Conservation (phyloP, 257 asterid species). For the Solanum stenotomum region DNA sequence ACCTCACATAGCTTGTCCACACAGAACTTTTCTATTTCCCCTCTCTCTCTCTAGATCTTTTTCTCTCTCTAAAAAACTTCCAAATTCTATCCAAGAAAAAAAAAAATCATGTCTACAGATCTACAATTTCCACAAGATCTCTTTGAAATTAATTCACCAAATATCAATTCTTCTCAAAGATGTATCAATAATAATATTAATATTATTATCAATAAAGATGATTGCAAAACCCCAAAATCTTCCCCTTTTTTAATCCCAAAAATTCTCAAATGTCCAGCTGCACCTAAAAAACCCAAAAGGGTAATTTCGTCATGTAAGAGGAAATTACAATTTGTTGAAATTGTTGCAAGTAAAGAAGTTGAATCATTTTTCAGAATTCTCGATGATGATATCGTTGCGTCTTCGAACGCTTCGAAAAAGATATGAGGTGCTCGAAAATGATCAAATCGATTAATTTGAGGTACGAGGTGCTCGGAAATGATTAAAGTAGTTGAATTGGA, state of each 20-base stretch:
- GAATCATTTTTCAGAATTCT: slow-evolving; percentile 22
- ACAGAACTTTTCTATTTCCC: slow-evolving; percentile 10
- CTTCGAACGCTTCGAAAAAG: background rate
- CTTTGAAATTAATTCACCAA: background rate
- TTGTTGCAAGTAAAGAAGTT: slow-evolving; percentile 21
- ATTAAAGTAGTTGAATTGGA: background rate
- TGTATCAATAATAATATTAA: background rate
- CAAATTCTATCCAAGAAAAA: background rate
- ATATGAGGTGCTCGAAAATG: background rate
- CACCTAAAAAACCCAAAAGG: slow-evolving; percentile 44
- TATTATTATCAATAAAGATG: background rate
- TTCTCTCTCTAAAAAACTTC: background rate
- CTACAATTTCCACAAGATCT: slow-evolving; percentile 27
- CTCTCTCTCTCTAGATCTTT: background rate
- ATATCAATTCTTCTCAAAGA: background rate
- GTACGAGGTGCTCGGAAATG: background rate
- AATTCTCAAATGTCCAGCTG: slow-evolving; percentile 41
- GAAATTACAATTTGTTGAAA: slow-evolving; percentile 35
- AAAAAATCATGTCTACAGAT: slow-evolving; percentile 33
- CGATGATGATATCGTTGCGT: background rate
- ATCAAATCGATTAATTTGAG: background rate
- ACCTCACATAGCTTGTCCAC: background rate
- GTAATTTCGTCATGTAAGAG: slow-evolving; percentile 32
- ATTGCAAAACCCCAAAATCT: slow-evolving; percentile 42
- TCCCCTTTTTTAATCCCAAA: slow-evolving; percentile 35